phyloP scores from a whole-genome alignment of 164 flowering plant species.

The Aristolochia californica region DNA sequence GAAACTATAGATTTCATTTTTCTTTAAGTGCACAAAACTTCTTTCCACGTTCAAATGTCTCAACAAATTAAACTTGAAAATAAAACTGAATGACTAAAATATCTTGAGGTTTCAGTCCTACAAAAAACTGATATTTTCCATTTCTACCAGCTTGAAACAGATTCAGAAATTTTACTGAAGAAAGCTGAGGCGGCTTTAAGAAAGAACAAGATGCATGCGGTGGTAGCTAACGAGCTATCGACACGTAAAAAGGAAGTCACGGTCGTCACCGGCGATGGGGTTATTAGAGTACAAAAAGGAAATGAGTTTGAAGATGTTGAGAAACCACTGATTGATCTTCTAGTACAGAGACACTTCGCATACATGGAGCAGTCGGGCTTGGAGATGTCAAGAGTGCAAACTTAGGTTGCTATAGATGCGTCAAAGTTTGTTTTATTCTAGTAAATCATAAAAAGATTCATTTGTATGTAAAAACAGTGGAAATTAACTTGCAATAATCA shows the following conservation, averaged over 20 bases:
- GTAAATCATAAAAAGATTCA: not conserved
- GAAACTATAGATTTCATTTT: too few species aligned
- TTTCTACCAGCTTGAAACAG: slow-evolving; percentile 76
- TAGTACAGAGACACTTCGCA: slow-evolving; percentile 50
- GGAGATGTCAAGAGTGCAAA: not conserved
- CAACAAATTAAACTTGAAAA: too few species aligned
- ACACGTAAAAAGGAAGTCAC: slow-evolving; percentile 77
- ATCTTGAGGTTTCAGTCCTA: not conserved
- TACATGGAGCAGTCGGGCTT: slow-evolving; percentile 22
- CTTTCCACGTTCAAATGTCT: too few species aligned
- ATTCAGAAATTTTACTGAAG: slow-evolving; percentile 57
- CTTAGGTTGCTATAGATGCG: not conserved
- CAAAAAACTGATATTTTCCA: not conserved
- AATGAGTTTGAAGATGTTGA: slow-evolving; percentile 40
- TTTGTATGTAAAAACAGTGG: too few species aligned
- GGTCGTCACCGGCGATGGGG: slow-evolving; percentile 38
- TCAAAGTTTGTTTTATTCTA: too few species aligned
- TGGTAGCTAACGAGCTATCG: slow-evolving; percentile 83
- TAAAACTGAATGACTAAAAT: too few species aligned
- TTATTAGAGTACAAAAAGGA: slow-evolving; percentile 43
- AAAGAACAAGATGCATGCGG: slow-evolving; percentile 74
- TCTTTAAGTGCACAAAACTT: too few species aligned
- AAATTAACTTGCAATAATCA: too few species aligned
- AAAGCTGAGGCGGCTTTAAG: slow-evolving; percentile 68
- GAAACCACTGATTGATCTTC: slow-evolving; percentile 50